Base-by-base conservation (phyloP, 2,329 filamentous ascomycete genomes). In the Verticillium longisporum region DNA sequence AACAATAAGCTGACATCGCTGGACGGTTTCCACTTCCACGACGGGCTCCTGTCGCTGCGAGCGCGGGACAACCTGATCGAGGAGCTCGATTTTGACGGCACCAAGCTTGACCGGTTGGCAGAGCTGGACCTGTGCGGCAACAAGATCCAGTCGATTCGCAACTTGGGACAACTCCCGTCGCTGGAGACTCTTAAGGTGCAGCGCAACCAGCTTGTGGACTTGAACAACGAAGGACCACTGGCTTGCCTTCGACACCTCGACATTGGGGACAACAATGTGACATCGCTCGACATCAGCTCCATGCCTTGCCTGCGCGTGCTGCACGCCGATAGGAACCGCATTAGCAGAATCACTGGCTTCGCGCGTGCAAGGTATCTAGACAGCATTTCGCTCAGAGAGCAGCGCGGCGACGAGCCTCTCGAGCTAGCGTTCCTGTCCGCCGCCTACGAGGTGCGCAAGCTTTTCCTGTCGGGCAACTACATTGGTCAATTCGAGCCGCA, bases 51-150 rank as follows among this genome's bases (percentile, higher is more conserved):
- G 65, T 88, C 85, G 41, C 76, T 99, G 60, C 86, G 91, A 61
- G 80, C 89, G 18, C 82, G 88, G 50, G 83, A 88, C 58, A 99
- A 99, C 72, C 72, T 81, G 60, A 82, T 99, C 55, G 78, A 83
- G 57, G 75, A 79, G 6, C 77, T 96, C 13, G 88, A 97, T 72
- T 92, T 98, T 71, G 81, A 83, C 34, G 82, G 81, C 11, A 82
- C 85, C 5, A 84, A 85, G 66, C 78, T 98, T 76, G 86, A 84
- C 62, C 88, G 89, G 37, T 79, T 99, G 45, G 84, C 85, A 6
- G 87, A 92, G 62, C 78, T 99, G 56, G 91, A 98, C 70, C 73
- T 99, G 57, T 85, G 83, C 61, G 81, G 83, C 61, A 99, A 98
- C 72, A 76, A 80, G 45, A 83, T 98, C 57, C 75, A 73, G 15